phyloP scores from a whole-genome alignment of 192 early-diverging fungal genomes.

The Linnemannia schmuckeri region DNA sequence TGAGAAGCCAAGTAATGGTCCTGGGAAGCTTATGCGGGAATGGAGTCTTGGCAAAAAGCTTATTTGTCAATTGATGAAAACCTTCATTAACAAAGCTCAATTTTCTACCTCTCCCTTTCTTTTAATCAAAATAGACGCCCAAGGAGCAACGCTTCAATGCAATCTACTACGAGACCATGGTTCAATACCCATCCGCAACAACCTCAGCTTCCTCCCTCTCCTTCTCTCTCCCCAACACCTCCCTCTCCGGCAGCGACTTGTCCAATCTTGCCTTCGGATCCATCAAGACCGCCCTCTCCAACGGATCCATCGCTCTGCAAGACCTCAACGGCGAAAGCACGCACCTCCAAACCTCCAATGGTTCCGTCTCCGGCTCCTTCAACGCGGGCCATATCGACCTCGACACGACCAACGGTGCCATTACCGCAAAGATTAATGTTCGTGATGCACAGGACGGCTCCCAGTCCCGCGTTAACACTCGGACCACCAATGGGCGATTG shows the following conservation, averaged over 20 bases:
- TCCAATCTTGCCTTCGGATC: constrained; percentile 13
- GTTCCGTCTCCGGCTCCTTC: constrained; percentile 18
- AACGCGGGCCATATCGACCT: constrained; percentile 32
- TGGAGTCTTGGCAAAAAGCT: not conserved
- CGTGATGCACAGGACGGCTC: constrained; percentile 21
- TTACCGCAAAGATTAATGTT: constrained; percentile 23
- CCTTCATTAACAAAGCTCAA: too few species aligned
- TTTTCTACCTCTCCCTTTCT: not conserved
- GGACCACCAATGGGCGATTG: constrained; percentile 13
- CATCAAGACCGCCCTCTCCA: constrained; percentile 27
- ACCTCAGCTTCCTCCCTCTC: constrained; percentile 8
- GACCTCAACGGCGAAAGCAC: constrained; percentile 1
- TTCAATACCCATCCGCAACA: constrained; percentile 23
- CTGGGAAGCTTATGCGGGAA: not conserved
- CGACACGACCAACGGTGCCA: constrained; percentile 24
- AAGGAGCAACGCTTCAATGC: not conserved
- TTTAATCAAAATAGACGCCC: constrained; percentile 15
- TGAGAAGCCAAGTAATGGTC: not conserved
- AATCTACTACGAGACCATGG: constrained; percentile 41
- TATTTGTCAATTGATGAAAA: too few species aligned
- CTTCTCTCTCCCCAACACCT: constrained; percentile 19
- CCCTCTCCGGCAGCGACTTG: constrained; percentile 10
- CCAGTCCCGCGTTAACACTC: constrained; percentile 16
- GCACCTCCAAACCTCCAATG: constrained; percentile 22
- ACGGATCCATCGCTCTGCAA: constrained; percentile 17